Evolutionary conservation across 2,329 filamentous ascomycete species (phyloP), one percentile per base, ranked within the genome.

Genomic region (Claviceps capensis): DNA sequence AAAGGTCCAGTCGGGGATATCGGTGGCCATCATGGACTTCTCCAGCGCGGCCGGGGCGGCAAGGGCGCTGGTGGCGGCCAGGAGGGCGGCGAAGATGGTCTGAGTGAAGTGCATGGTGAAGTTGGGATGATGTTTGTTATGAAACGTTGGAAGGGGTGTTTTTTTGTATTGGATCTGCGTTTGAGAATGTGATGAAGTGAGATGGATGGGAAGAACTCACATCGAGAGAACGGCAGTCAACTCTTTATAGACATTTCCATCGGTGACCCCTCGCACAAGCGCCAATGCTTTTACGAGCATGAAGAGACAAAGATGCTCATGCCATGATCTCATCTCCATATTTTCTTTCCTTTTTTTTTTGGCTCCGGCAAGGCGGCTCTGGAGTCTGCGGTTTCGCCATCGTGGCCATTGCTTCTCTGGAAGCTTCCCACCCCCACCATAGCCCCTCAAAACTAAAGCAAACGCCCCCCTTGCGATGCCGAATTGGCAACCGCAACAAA

Each of bases 71-170:
- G 67, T 59, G 59, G 69, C 62, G 53, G 64, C 59, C 55, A 68
- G 46, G 59, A 67, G 56, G 58, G 63, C 56, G 57, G 67, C 58
- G 54, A 70, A 51, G 57, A 71, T 60, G 53, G 67, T 57, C 58
- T 64, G 63, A 56, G 69, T 67, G 66, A 73, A 61, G 60, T 73
- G 69, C 72, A 74, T 74, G 38, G 48, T 71, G 58, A 36, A 14
- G 49, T 36, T 26, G 37, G 40, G 42, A 22, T 22, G 22, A 7
- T 26, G 5, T 38, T 26, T 42, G 13, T 30, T 19, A 16, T 48
- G 34, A 14, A 38, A 19, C 11, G 19, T 9, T 41, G n/a, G 1
- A 47, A 17, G n/a, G 9, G 7, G 16, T 30, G 3, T 6, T 45
- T n/a, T 7, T 30, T 44, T 14, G 8, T 23, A n/a, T 45, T 45